Conservation (phyloP, 2,329 filamentous ascomycete species). For the Ceratocystis smalleyi region DNA sequence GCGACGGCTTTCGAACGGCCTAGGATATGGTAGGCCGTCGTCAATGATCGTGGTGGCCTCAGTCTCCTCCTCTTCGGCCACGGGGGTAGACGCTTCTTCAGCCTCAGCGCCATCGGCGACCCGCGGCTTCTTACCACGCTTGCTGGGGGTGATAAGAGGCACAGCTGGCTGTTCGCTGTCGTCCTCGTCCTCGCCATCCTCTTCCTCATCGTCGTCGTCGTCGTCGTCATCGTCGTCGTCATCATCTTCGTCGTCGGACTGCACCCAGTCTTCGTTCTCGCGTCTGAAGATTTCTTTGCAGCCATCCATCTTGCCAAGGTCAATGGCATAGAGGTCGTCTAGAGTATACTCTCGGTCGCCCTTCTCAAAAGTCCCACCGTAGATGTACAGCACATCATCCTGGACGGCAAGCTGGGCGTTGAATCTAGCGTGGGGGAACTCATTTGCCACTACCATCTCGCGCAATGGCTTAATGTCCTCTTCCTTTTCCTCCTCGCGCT, state of each 20-base stretch:
- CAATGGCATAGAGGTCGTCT: slow-evolving; percentile 83
- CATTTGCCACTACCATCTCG: slow-evolving; percentile 53
- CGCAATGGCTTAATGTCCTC: slow-evolving; percentile 40
- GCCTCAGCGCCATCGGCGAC: slow-evolving; percentile 32
- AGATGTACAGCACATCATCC: slow-evolving; percentile 83
- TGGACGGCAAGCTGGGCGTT: slow-evolving; percentile 84
- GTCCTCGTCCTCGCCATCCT: slow-evolving; percentile 32
- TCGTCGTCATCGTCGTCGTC: slow-evolving; percentile 41
- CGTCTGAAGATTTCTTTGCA: slow-evolving; percentile 81
- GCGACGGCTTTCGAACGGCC: slow-evolving; percentile 77
- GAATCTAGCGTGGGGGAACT: slow-evolving; percentile 80
- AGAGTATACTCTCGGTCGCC: slow-evolving; percentile 91
- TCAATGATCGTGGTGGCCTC: slow-evolving; percentile 38
- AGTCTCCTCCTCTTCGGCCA: slow-evolving; percentile 33
- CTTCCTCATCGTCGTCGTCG: slow-evolving; percentile 36
- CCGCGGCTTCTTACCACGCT: slow-evolving; percentile 38
- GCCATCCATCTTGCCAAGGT: slow-evolving; percentile 87
- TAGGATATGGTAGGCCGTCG: slow-evolving; percentile 59
- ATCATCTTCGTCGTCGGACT: slow-evolving; percentile 45
- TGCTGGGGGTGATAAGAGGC: slow-evolving; percentile 36
- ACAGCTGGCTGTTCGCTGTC: slow-evolving; percentile 31
- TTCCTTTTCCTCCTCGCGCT: slow-evolving; percentile 31
- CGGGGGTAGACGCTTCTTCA: slow-evolving; percentile 24
- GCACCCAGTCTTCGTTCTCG: slow-evolving; percentile 70
- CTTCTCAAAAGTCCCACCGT: slow-evolving; percentile 89